Base-by-base conservation (phyloP, 352 stramenopile genomes). In the Globisporangium carolinianum region DNA sequence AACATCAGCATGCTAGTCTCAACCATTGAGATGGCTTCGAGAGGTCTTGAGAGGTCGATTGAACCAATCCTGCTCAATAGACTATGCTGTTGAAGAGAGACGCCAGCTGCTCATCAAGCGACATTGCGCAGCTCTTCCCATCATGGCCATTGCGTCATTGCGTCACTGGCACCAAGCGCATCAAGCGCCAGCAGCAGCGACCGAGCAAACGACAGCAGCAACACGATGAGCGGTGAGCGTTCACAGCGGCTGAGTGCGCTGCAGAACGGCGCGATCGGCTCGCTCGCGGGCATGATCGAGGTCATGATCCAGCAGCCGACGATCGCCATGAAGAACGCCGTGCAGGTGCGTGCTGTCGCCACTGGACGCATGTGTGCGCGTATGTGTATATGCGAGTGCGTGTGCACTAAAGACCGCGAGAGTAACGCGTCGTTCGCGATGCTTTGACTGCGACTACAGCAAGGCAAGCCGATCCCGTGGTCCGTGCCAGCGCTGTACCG, bases 241-340 rank as follows among this genome's bases (percentile, higher is more conserved):
- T 65, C 75, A 45, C 76, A 87, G 67, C 76, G 76, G 12, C 73
- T 94, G 17, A 85, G 62, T 10, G 79, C 72, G 42, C 64, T 89
- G 11, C 79, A 94, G 66, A 86, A 94, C 63, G 78, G 75, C 54
- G 73, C 59, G n/a, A 83, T 94, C 59, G 84, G 84, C 47, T 91
- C 84, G 56, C 65, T 91, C 39, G 73, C 84, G 11, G 82, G 84
- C 47, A 94, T 94, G 78, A 74, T 90, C 55, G 84, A 94, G 60
- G 79, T 94, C 39, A 69, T 90, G 49, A 57, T 91, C 58, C 84
- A 94, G 73, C 84, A 94, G 69, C 84, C 84, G 7, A 89, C 79
- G 5, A 74, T 94, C 51, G 79, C 82, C 65, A 86, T 94, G 38
- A 94, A 94, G 65, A 92, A 92, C 60, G 79, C 82, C 39, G 71